Evolutionary conservation across 1,284 basidiomycete species (phyloP), one percentile per base, ranked within the genome.

Genomic region (Ceratobasidium sp.): DNA sequence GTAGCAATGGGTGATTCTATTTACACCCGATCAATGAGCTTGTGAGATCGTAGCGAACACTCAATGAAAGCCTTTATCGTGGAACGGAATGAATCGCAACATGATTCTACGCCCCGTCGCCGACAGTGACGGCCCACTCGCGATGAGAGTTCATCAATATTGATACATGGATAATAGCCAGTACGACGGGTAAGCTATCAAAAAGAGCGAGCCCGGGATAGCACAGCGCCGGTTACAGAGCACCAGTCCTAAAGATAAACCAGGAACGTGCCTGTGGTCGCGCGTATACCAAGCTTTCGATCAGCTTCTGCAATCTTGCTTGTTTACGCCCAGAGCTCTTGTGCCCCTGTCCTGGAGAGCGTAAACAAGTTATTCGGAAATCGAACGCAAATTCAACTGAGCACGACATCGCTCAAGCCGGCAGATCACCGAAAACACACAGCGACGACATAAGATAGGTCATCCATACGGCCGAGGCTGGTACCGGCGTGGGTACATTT

Each of bases 341-440:
- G 8, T n/a, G 20, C 45, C 22, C 45, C 45, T 49, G 8, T 49
- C 15, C 20, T 49, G 7, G 22, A n/a, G 22, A 10, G 8, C 12
- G 45, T 27, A 10, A 25, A 32, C 27, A 54, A 38, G 52, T 38
- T 34, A 54, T 54, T 54, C 52, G 52, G 52, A 54, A 54, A 54
- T 54, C 29, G 31, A 54, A 35, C 17, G 31, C 52, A 54, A 54
- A 54, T 54, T 54, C 52, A 38, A 34, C 31, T 13, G n/a, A 20
- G 29, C 29, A 34, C 29, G 27, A 25, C 22, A 25, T n/a, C 25
- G 29, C 22, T 6, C 25, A 15, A n/a, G 47, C 3, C 47, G n/a
- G 38, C 38, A 17, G 10, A 40, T 40, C 38, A 8, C 38, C 38
- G 38, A 40, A 40, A 17, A 40, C 17, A 17, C 38, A 17, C 17